A percentile compares a stretch with the other conserved stretches of the same genome.
phyloP scores from a whole-genome alignment of 805 yeast genomes.

The Candida maltosa region DNA sequence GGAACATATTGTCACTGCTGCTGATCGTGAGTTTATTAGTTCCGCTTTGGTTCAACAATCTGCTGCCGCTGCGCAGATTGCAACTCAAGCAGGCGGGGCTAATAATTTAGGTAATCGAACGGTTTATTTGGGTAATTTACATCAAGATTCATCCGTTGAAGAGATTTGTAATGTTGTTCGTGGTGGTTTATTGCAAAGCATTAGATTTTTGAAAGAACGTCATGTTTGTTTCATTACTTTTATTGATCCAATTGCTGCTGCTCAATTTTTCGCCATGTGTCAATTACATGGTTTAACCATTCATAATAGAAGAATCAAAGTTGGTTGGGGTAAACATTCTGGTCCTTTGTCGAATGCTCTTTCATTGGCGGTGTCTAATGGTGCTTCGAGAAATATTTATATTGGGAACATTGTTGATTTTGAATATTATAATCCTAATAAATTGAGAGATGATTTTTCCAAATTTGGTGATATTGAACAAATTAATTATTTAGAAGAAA shows the following conservation, averaged over 20 bases:
- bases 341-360: constrained; percentile 88
- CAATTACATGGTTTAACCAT: constrained; percentile 85
- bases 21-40: constrained; percentile 61
- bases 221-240: constrained; percentile 94
- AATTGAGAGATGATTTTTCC: constrained; percentile 68
- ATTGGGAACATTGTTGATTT: constrained; percentile 63
- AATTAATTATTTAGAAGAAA: constrained; percentile 79
- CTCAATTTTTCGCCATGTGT: constrained; percentile 93
- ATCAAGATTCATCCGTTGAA: constrained; percentile 82
- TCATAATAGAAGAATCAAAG: constrained; percentile 80
- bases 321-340: constrained; percentile 97
- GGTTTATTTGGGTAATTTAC: constrained; percentile 85
- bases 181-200: constrained; percentile 87
- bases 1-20: constrained; percentile 74
- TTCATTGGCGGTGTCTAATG: constrained; percentile 85
- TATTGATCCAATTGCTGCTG: constrained; percentile 95
- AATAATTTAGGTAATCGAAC: constrained; percentile 91
- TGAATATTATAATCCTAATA: constrained; percentile 50
- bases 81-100: constrained; percentile 91
- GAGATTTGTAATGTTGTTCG: constrained; percentile 95
- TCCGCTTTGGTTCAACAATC: constrained; percentile 86
- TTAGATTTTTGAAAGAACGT: constrained; percentile 76
- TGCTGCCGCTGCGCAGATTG: constrained; percentile 97
- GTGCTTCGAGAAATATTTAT: constrained; percentile 91
- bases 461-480: constrained; percentile 94